These are phyloP conservation scores for Xylaria grammica DNA, from an alignment of 495 filamentous ascomycete genomes.

Conservation along the genomic window DNA sequence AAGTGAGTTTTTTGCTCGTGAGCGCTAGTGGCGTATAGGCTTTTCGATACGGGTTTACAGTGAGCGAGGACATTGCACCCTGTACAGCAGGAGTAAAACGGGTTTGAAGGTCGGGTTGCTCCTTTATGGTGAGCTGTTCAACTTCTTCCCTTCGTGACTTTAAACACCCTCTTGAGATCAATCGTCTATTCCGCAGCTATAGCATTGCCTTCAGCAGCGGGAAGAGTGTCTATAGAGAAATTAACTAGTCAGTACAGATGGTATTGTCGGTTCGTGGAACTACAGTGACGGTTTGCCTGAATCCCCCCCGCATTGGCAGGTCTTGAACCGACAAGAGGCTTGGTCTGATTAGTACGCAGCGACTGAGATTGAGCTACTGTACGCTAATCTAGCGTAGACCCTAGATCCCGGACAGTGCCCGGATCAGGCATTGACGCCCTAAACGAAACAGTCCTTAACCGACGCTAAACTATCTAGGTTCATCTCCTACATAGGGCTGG, in stretches of 20 bases:
- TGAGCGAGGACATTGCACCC: background rate
- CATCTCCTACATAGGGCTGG: constrained; percentile 2
- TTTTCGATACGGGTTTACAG: background rate
- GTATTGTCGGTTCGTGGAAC: background rate
- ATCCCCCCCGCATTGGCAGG: too few species aligned
- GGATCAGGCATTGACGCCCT: too few species aligned
- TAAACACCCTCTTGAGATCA: background rate
- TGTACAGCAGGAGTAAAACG: background rate
- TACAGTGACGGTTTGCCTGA: too few species aligned
- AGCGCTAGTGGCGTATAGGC: background rate
- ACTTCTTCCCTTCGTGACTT: background rate
- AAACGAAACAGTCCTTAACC: too few species aligned
- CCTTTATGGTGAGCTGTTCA: background rate
- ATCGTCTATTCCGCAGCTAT: background rate
- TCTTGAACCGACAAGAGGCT: too few species aligned
- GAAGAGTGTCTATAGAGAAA: background rate
- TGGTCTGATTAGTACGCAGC: too few species aligned
- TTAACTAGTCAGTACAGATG: background rate
- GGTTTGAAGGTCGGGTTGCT: background rate
- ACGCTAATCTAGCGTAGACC: too few species aligned
- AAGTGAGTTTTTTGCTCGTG: constrained; percentile 2
- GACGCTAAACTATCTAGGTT: too few species aligned
- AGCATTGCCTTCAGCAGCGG: background rate
- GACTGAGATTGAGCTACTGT: too few species aligned
- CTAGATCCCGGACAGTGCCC: too few species aligned